Evolutionary conservation across 371 early-diverging fungal genomes (phyloP).

Genomic region (Choanephora cucurbitarum): DNA sequence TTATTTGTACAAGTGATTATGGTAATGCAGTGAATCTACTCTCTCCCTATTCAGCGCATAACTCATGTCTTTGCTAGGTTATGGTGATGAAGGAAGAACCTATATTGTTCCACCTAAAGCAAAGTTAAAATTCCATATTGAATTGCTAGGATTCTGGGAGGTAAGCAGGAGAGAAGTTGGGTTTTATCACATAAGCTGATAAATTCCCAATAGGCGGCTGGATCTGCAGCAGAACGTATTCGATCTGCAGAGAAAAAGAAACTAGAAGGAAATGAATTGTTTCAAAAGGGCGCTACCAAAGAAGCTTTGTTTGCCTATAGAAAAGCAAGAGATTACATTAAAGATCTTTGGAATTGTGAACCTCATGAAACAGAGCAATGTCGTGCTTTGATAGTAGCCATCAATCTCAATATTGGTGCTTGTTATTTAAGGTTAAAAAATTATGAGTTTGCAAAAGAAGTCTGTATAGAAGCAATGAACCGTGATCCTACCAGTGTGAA

Average conservation of each 20-base stretch:
- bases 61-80: constrained; percentile 36
- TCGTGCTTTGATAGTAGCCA: constrained; percentile 32
- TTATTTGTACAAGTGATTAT: constrained; percentile 55
- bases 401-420: constrained; percentile 43
- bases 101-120: constrained; percentile 58
- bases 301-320: constrained; percentile 40
- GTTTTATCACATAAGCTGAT: too few species aligned
- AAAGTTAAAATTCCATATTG: constrained; percentile 56
- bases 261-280: constrained; percentile 54
- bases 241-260: constrained; percentile 52
- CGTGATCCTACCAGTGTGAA: constrained; percentile 62
- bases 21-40: constrained; percentile 33
- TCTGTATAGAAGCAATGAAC: constrained; percentile 50
- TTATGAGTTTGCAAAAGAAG: constrained; percentile 43
- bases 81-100: constrained; percentile 54
- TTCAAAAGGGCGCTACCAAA: constrained; percentile 35
- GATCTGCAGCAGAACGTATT: constrained; percentile 28
- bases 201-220: constrained; percentile 26
- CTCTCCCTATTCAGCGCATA: not conserved
- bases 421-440: constrained; percentile 46
- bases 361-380: constrained; percentile 30
- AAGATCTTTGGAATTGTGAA: constrained; percentile 46
- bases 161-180: constrained; percentile 17
- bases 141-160: constrained; percentile 54
- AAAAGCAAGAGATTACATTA: constrained; percentile 37